phyloP scores from a whole-genome alignment of 139 green algal species.

The Coelastrella sp. region DNA sequence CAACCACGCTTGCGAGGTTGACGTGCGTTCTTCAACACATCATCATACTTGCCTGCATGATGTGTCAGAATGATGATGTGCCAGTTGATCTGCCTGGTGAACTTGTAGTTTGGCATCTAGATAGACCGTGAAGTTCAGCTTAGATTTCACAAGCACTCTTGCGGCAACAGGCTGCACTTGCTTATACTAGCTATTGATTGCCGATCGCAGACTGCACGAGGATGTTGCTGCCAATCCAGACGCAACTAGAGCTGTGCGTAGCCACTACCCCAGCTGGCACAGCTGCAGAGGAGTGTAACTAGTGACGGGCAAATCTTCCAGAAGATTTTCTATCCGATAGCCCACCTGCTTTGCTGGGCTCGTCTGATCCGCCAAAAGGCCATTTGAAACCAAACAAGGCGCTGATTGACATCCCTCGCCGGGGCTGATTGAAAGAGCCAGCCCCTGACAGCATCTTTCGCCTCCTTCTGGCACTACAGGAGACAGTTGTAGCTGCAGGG shows the following conservation, averaged over 20 bases:
- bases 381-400: slow-evolving; percentile 47
- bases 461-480: not conserved
- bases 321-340: not conserved
- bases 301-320: too few species aligned
- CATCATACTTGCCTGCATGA: slow-evolving; percentile 61
- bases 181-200: too few species aligned
- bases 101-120: too few species aligned
- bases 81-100: not conserved
- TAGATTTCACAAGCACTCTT: too few species aligned
- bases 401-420: slow-evolving; percentile 13
- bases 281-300: too few species aligned
- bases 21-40: slow-evolving; percentile 54
- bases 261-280: too few species aligned
- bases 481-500: not conserved
- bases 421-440: not conserved
- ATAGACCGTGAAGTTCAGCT: too few species aligned
- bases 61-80: not conserved
- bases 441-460: not conserved
- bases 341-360: slow-evolving; percentile 19
- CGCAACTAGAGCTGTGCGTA: too few species aligned
- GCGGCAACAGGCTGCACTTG: too few species aligned
- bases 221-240: too few species aligned
- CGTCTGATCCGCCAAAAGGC: slow-evolving; percentile 38
- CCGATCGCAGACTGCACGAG: not conserved
- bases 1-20: slow-evolving; percentile 47